These are phyloP conservation scores for Paraphysoderma sedebokerense DNA, from an alignment of 371 early-diverging fungal species.

Conservation along the genomic window DNA sequence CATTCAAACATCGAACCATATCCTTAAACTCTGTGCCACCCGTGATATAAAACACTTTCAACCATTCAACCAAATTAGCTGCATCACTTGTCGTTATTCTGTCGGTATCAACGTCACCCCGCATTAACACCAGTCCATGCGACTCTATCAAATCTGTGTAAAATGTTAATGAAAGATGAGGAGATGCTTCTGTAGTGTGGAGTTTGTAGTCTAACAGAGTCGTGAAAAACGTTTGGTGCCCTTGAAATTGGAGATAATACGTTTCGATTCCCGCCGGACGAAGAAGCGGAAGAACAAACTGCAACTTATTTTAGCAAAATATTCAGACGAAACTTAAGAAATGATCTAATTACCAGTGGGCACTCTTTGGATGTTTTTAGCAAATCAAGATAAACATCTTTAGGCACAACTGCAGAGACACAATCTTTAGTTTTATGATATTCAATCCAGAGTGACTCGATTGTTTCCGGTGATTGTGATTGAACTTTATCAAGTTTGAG, in stretches of 20 bases:
- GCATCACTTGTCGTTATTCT: too few relatives aligned
- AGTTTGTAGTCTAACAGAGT: neutral
- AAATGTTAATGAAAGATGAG: neutral
- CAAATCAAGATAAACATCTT: neutral
- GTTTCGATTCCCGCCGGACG: neutral
- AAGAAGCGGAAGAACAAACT: conserved; percentile 4
- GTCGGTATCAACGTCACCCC: neutral
- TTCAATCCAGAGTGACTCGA: conserved; percentile 1
- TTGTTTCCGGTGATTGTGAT: neutral
- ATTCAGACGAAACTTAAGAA: neutral
- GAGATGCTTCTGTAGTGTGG: conserved; percentile 1
- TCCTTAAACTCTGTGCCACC: too few relatives aligned
- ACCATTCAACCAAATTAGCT: too few relatives aligned
- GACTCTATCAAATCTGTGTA: conserved; percentile 2
- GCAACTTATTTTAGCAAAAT: neutral
- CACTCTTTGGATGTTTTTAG: conserved; percentile 1
- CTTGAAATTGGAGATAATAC: neutral
- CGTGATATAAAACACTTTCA: too few relatives aligned
- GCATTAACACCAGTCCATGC: conserved; percentile 1
- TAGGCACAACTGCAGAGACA: neutral
- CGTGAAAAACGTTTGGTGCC: conserved; percentile 4
- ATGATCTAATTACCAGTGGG: neutral
- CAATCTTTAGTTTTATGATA: neutral
- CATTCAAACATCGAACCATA: too few relatives aligned
- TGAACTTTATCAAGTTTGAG: neutral